phyloP scores from a whole-genome alignment of 2,329 filamentous ascomycete species.

The Ophiocordyceps camponoti-floridani region DNA sequence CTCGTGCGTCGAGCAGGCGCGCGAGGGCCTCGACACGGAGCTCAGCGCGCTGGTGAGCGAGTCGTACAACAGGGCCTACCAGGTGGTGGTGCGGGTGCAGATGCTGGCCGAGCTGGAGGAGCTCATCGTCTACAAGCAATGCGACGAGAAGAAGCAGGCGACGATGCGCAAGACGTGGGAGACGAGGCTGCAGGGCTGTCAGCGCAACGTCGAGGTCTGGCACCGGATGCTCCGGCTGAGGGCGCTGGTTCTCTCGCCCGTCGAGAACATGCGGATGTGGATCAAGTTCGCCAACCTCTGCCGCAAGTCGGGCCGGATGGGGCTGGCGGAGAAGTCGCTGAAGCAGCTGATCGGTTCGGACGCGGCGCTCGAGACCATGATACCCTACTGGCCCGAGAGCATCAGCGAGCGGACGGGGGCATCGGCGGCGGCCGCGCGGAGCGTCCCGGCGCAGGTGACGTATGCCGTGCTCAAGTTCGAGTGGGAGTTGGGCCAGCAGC shows the following conservation, averaged over 20 bases:
- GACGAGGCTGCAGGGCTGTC: constrained; percentile 80
- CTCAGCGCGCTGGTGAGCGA: constrained; percentile 93
- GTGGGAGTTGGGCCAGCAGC: constrained; percentile 68
- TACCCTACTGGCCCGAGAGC: constrained; percentile 38
- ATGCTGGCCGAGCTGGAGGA: constrained; percentile 98
- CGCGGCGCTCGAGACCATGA: constrained; percentile 38
- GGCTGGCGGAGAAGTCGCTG: constrained; percentile 85
- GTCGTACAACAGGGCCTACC: constrained; percentile 93
- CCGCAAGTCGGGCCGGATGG: constrained; percentile 86
- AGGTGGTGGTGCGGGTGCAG: constrained; percentile 94
- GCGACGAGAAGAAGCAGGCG: constrained; percentile 71
- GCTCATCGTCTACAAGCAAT: constrained; percentile 94
- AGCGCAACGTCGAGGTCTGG: constrained; percentile 96
- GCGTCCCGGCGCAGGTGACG: constrained; percentile 57
- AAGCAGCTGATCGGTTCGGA: constrained; percentile 73
- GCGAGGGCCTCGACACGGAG: constrained; percentile 88
- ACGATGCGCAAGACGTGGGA: constrained; percentile 94
- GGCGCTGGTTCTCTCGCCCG: constrained; percentile 76
- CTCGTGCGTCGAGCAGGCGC: constrained; percentile 76
- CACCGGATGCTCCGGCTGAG: constrained; percentile 93
- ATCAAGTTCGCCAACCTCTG: constrained; percentile 99
- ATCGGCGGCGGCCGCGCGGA: constrained; percentile 15
- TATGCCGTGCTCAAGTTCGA: constrained; percentile 97
- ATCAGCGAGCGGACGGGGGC: constrained; percentile 4
- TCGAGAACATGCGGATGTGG: constrained; percentile 97